Evolutionary conservation across 139 green algal genomes (phyloP).

Genomic region (Chlorella sorokiniana): DNA sequence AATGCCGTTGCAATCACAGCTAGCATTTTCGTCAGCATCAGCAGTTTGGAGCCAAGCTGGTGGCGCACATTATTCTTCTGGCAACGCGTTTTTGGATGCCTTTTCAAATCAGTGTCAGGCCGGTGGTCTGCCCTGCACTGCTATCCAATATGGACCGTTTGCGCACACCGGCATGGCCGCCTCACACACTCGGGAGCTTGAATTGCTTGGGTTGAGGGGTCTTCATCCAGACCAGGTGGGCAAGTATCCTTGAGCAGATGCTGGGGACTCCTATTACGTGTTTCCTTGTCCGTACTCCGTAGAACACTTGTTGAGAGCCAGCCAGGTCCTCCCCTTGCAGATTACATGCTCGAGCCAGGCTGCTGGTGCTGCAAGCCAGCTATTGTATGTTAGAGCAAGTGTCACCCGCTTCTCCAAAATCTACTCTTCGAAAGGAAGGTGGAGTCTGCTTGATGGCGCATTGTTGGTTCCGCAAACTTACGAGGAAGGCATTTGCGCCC

Average conservation of each 20-base stretch:
- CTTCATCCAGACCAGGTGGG: not conserved
- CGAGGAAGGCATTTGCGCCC: too few relatives aligned
- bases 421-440: constrained; percentile 35
- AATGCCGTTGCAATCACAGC: not conserved
- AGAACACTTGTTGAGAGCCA: too few relatives aligned
- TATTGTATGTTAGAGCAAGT: constrained; percentile 36
- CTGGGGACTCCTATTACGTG: not conserved
- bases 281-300: too few relatives aligned
- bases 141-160: constrained; percentile 46
- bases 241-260: not conserved
- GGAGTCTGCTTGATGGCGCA: constrained; percentile 31
- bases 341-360: not conserved
- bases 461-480: not conserved
- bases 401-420: constrained; percentile 21
- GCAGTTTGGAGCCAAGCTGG: constrained; percentile 47
- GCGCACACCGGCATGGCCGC: constrained; percentile 38
- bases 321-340: too few relatives aligned
- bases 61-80: constrained; percentile 64
- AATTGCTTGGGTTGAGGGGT: not conserved
- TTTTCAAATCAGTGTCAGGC: not conserved
- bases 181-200: not conserved
- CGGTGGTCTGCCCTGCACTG: constrained; percentile 21
- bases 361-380: not conserved
- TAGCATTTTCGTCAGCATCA: constrained; percentile 44
- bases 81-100: constrained; percentile 75